phyloP scores from a whole-genome alignment of 1,284 basidiomycete species.

The Caloboletus firmus region DNA sequence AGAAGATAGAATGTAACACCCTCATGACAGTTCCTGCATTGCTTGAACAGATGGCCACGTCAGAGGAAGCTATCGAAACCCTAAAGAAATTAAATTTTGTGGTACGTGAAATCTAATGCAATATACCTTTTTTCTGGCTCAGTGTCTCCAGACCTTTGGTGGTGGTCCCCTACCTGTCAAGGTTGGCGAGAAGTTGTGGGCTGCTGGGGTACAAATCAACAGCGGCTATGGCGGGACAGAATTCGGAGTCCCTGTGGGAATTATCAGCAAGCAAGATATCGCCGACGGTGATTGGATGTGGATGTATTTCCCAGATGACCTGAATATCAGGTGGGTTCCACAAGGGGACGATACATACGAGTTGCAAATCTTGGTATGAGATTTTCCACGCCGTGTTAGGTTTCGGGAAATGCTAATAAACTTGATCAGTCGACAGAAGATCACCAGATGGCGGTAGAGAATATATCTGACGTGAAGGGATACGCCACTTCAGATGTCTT shows the following conservation, averaged over 20 bases:
- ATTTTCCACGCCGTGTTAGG: too few relatives aligned
- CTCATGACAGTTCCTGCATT: conserved; percentile 27
- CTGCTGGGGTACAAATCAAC: conserved; percentile 1
- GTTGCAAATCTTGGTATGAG: too few relatives aligned
- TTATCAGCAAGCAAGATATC: conserved; percentile 4
- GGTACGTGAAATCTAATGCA: conserved; percentile 10
- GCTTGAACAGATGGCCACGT: conserved; percentile 20
- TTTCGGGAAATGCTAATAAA: too few relatives aligned
- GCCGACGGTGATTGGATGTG: conserved; percentile 3
- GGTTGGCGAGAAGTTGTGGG: conserved; percentile 14
- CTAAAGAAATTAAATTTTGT: conserved; percentile 17
- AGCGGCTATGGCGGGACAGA: conserved; percentile 10
- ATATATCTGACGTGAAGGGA: neutral
- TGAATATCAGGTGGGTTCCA: conserved; percentile 2
- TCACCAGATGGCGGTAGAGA: conserved; percentile 4
- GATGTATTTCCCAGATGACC: neutral
- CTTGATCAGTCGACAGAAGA: too few relatives aligned
- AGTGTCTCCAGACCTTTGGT: conserved; percentile 18
- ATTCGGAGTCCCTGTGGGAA: too few relatives aligned
- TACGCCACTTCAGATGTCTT: conserved; percentile 4
- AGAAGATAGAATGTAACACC: neutral
- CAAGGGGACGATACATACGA: conserved; percentile 4
- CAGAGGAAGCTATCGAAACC: conserved; percentile 4
- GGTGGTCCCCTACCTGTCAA: conserved; percentile 29
- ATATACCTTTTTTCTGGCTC: neutral